Conservation (phyloP, 2,329 filamentous ascomycete genomes). For the Fusarium sp. region DNA sequence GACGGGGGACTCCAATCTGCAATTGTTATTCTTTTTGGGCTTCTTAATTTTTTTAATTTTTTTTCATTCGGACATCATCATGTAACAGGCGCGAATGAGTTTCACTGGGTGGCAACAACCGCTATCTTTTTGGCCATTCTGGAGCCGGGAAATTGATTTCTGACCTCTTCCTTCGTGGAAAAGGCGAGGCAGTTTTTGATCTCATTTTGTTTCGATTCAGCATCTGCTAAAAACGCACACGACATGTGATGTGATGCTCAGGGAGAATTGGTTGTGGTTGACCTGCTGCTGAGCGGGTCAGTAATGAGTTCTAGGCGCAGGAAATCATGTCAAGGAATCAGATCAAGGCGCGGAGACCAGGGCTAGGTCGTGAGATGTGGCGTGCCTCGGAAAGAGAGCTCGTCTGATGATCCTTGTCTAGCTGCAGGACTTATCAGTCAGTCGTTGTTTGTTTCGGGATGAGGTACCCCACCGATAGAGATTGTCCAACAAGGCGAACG, state of each 20-base stretch:
- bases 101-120: constrained; percentile 31
- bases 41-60: constrained; percentile 21
- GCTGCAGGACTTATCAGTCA: constrained; percentile 37
- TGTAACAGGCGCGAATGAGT: constrained; percentile 31
- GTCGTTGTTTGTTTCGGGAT: constrained; percentile 32
- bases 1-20: constrained; percentile 42
- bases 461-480: constrained; percentile 21
- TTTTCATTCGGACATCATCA: constrained; percentile 18
- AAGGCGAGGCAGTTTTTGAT: constrained; percentile 19
- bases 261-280: constrained; percentile 8
- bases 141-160: constrained; percentile 40
- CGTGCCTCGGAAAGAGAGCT: constrained; percentile 38
- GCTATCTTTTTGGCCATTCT: constrained; percentile 29
- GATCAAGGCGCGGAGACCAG: constrained; percentile 34
- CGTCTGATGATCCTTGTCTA: constrained; percentile 41
- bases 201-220: constrained; percentile 8
- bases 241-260: constrained; percentile 38
- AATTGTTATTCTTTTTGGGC: constrained; percentile 32
- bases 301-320: constrained; percentile 27
- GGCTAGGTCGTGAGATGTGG: constrained; percentile 40
- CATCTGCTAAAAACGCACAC: neutral
- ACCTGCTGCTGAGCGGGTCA: constrained; percentile 21
- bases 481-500: constrained; percentile 17
- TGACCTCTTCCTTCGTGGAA: constrained; percentile 26
- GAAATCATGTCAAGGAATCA: constrained; percentile 39